Evolutionary conservation across 2,329 filamentous ascomycete species (phyloP).

Genomic region (Lasiodiplodia hormozganensis): DNA sequence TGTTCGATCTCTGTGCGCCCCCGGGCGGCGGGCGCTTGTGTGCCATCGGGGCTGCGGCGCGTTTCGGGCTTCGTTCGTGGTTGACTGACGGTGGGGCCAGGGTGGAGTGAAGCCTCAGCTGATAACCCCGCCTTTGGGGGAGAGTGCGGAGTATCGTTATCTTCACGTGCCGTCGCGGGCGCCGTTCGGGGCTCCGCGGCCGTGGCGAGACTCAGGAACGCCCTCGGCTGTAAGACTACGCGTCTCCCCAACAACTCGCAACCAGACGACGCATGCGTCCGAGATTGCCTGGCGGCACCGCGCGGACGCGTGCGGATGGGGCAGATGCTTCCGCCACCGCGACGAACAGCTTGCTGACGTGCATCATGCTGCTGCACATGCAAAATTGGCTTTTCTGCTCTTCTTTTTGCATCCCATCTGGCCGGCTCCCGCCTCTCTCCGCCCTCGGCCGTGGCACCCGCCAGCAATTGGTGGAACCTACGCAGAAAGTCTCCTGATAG

Average conservation of each 20-base stretch:
- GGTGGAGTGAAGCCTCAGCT: constrained; percentile 11
- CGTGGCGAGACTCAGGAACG: neutral
- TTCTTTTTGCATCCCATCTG: neutral
- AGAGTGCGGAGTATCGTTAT: constrained; percentile 12
- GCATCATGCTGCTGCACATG: constrained; percentile 18
- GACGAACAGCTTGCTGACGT: constrained; percentile 4
- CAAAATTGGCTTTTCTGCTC: constrained; percentile 8
- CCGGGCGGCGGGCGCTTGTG: neutral
- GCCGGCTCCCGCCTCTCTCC: too few relatives aligned
- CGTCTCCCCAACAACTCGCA: constrained; percentile 2
- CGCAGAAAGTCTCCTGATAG: constrained; percentile 14
- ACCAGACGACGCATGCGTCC: neutral
- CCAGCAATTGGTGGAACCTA: neutral
- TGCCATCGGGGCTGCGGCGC: neutral
- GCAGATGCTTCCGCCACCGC: neutral
- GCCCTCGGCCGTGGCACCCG: too few relatives aligned
- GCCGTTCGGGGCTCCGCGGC: constrained; percentile 5
- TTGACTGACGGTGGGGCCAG: constrained; percentile 19
- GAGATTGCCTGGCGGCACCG: neutral
- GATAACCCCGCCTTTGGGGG: constrained; percentile 13
- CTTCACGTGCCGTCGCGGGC: constrained; percentile 5
- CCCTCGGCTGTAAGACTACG: neutral
- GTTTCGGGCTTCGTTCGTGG: neutral
- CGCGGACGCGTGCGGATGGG: constrained; percentile 6
- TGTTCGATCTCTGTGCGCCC: neutral